Evolutionary conservation across 148 eudicot species (phyloP), one percentile per base, ranked within the genome.

Genomic region (Chenopodium quinoa): DNA sequence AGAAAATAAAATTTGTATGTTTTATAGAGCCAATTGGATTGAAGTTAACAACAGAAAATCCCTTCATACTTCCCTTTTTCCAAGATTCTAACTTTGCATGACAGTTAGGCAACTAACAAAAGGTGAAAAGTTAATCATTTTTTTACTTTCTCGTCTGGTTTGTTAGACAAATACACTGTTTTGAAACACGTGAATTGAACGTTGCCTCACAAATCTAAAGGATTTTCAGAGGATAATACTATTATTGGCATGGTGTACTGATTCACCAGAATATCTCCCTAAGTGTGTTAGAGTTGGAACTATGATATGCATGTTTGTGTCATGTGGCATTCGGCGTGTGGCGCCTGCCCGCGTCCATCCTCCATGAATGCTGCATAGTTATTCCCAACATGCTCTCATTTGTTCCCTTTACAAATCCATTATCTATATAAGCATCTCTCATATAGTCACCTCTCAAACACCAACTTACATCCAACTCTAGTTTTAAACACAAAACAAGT

Each of bases 371-470:
- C 54, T 72, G 54, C 75, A 44, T 29, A n/a, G 23, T 22, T 72
- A 19, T n/a, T 46, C 75, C 54, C 54, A 72, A 48, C 76, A 73
- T 73, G 34, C 27, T 20, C 58, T 47, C 62, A 20, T 25, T 9
- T 25, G 47, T 46, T 73, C 3, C 1, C 22, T 58, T 31, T 8
- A 10, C 3, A 6, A 47, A 14, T 68, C 71, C 31, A 25, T 44
- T 25, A 73, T 73, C 78, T 80, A 80, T 80, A 60, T 73, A 80
- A 80, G 62, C 71, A 73, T 44, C 71, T 64, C 1, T 29, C 70
- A 40, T 56, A 19, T 56, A 16, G 58, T 20, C 27, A 27, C 23
- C 56, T 29, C 23, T 79, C 19, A 9, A 69, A 14, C 19, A 67
- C 72, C 75, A 79, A 69, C 63, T 66, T 25, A 48, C 9, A 50